These are phyloP conservation scores for Achaetomium macrosporum DNA, from an alignment of 2,329 filamentous ascomycete genomes.

Conservation along the genomic window DNA sequence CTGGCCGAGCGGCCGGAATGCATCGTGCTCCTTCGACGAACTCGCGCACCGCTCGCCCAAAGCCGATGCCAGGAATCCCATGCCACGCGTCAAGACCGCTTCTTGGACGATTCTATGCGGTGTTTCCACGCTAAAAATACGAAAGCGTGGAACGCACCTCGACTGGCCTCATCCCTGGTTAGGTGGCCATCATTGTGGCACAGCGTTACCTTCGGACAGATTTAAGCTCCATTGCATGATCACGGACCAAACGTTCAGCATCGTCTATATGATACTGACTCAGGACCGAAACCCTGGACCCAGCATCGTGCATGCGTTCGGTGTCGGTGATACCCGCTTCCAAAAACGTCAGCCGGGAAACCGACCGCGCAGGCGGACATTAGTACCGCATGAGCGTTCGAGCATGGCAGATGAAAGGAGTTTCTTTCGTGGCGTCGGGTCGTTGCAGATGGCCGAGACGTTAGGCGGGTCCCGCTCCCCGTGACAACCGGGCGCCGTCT, in stretches of 20 bases:
- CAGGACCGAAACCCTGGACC: not conserved
- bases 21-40: not conserved
- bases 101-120: not conserved
- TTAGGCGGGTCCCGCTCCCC: constrained; percentile 7
- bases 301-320: not conserved
- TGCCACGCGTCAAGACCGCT: not conserved
- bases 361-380: not conserved
- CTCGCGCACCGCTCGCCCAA: not conserved
- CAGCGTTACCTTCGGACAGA: constrained; percentile 9
- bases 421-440: constrained; percentile 2
- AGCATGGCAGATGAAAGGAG: constrained; percentile 1
- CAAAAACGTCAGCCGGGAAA: not conserved
- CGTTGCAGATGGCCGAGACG: constrained; percentile 8
- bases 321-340: not conserved
- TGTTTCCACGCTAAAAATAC: constrained; percentile 4
- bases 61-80: not conserved
- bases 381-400: not conserved
- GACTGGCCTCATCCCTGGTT: not conserved
- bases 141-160: not conserved
- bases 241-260: not conserved
- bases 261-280: not conserved
- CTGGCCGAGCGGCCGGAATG: too few relatives aligned
- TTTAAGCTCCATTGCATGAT: constrained; percentile 1
- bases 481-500: not conserved
- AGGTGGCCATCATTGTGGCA: not conserved